A percentile compares a stretch with the other conserved stretches of the same genome.
phyloP scores from a whole-genome alignment of 1,284 basidiomycete genomes.

The Sporisorium graminicola region DNA sequence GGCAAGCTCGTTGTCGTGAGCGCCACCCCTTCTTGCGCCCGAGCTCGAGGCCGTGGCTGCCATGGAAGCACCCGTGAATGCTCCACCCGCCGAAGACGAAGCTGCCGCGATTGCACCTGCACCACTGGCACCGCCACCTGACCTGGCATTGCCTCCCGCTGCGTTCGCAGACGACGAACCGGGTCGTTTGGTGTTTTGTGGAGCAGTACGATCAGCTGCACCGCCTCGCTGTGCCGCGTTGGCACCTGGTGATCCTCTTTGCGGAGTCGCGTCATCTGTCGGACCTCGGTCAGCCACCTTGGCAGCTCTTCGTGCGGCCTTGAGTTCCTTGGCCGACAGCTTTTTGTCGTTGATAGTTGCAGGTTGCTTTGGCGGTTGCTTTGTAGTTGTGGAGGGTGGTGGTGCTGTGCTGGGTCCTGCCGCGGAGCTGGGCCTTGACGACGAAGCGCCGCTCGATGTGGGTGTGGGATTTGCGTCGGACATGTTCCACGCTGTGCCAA shows the following conservation, averaged over 20 bases:
- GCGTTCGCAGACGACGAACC: conserved; percentile 30
- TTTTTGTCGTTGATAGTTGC: conserved; percentile 40
- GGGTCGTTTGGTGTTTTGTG: conserved; percentile 22
- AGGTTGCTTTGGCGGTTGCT: conserved; percentile 13
- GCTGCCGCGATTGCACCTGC: background rate
- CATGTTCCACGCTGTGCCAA: background rate
- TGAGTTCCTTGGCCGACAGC: conserved; percentile 59
- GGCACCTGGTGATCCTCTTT: conserved; percentile 1
- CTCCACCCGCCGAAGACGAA: conserved; percentile 1
- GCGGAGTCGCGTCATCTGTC: conserved; percentile 3
- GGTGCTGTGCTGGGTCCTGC: conserved; percentile 24
- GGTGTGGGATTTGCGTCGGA: conserved; percentile 10
- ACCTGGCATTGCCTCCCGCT: conserved; percentile 13
- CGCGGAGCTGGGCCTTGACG: conserved; percentile 18
- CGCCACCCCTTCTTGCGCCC: conserved; percentile 22
- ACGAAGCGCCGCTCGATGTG: conserved; percentile 1
- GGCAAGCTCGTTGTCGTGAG: conserved; percentile 17
- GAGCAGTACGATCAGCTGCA: conserved; percentile 7
- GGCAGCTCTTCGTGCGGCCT: conserved; percentile 60
- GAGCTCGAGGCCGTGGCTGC: conserved; percentile 24
- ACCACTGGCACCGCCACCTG: conserved; percentile 4
- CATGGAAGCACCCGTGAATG: conserved; percentile 17
- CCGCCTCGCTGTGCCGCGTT: conserved; percentile 18
- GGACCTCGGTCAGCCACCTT: conserved; percentile 42
- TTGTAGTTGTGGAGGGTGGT: background rate